Evolutionary conservation across 1,139 yeast genomes (phyloP).

Genomic region (Nakaseomyces kungkrabaensis): DNA sequence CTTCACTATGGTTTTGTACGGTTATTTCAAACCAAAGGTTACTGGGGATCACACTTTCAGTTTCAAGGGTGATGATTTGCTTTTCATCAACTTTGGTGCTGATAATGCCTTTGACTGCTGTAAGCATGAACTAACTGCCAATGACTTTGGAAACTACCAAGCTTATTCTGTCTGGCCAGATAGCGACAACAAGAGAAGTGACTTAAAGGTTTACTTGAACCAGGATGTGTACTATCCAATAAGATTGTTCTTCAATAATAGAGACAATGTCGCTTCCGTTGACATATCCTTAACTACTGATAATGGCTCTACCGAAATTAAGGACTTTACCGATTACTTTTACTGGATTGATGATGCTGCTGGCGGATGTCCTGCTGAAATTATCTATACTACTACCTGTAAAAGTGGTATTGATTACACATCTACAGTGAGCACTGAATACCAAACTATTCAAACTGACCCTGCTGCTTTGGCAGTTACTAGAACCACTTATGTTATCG

Average conservation of each 20-base stretch:
- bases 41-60: not conserved
- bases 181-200: not conserved
- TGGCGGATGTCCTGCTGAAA: not conserved
- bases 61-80: not conserved
- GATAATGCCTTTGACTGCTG: constrained; percentile 1
- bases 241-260: not conserved
- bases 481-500: not conserved
- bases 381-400: not conserved
- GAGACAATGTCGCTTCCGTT: not conserved
- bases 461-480: not conserved
- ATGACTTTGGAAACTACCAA: not conserved
- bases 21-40: not conserved
- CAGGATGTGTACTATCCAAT: not conserved
- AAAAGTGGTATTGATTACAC: not conserved
- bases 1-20: not conserved
- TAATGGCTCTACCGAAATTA: not conserved
- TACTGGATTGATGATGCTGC: not conserved
- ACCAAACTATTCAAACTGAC: not conserved
- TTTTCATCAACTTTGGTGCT: not conserved
- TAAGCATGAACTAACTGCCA: not conserved
- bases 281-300: not conserved
- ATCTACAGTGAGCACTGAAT: not conserved
- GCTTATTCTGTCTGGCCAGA: not conserved
- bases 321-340: not conserved
- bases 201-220: not conserved